These are phyloP conservation scores for Aspergillus terreus DNA, from an alignment of 2,329 filamentous ascomycete species.

Conservation along the genomic window DNA sequence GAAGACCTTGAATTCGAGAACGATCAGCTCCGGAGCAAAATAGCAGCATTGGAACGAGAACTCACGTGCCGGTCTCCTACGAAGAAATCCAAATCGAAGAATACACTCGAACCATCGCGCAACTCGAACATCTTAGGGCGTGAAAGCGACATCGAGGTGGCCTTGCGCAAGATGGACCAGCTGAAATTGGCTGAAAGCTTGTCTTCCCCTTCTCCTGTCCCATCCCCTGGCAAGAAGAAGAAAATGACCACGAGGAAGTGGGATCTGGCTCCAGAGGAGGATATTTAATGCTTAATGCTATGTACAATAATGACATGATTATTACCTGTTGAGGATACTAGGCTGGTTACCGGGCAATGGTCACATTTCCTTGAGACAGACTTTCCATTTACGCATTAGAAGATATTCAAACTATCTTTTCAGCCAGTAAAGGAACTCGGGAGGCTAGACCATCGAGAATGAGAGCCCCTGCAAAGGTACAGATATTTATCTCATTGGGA, in stretches of 20 bases:
- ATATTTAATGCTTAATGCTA: constrained; percentile 19
- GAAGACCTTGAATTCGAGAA: constrained; percentile 69
- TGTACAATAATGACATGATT: background rate
- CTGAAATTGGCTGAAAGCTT: constrained; percentile 36
- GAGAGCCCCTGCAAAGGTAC: too few relatives aligned
- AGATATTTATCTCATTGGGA: too few relatives aligned
- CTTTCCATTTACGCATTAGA: too few relatives aligned
- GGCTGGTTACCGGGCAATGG: too few relatives aligned
- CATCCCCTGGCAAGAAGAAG: constrained; percentile 37
- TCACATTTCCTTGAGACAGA: too few relatives aligned
- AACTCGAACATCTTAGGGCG: constrained; percentile 29
- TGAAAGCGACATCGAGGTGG: constrained; percentile 39
- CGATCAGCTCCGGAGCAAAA: constrained; percentile 62
- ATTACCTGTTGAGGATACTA: too few relatives aligned
- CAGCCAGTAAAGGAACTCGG: too few relatives aligned
- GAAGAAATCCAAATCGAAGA: constrained; percentile 45
- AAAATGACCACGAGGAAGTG: constrained; percentile 47
- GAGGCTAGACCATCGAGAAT: too few relatives aligned
- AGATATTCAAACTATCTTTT: too few relatives aligned
- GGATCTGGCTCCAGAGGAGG: constrained; percentile 44
- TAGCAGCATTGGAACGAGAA: constrained; percentile 64
- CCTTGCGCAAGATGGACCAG: constrained; percentile 36
- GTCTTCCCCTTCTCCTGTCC: constrained; percentile 24
- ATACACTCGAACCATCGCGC: constrained; percentile 21
- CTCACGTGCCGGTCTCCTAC: constrained; percentile 60